Base-by-base conservation (phyloP, 306 rosid genomes). In the Datisca glomerata region DNA sequence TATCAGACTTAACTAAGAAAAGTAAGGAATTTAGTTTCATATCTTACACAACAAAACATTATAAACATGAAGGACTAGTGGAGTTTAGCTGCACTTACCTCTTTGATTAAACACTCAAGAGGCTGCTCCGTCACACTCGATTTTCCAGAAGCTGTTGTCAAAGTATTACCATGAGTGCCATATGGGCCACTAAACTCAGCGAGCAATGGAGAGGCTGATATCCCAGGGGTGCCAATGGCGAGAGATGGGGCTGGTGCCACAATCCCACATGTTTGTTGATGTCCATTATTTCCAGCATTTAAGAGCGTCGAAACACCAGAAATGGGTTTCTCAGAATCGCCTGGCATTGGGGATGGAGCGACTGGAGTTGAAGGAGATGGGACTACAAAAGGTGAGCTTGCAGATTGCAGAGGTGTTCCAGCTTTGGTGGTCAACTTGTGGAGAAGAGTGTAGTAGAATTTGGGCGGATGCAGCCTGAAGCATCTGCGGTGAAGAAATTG, bases 171-270 rank as follows among this genome's bases (percentile, higher is more conserved):
- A 57, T 64, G 71, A 32, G 57, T 41, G 44, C 73, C 78, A 45
- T 83, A 91, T 20, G 75, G 65, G 61, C 76, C 66, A 29, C 73
- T 83, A 67, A 62, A 77, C 68, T 89, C 98, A 21, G 89, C 97
- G 31, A 89, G 76, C 70, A 89, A 68, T 57, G 98, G 98, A 50
- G 98, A 89, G 44, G 98, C 91, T 53, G 97, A 83, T 50, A 89
- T 89, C 61, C 98, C 95, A 34, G 98, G 98, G 43, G 98, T 89
- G 34, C 93, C 98, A 34, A 89, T 77, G 46, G 98, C 86, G 63
- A 80, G 93, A 58, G 98, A 89, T 40, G 66, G 93, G 40, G 78
- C 86, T 41, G 79, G 81, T 42, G 73, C 70, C 25, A 57, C 68
- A 8, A 56, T 59, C 41, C 35, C 50, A 42, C 68, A 67, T 19